These are phyloP conservation scores for Alternaria infectoria DNA, from an alignment of 2,329 filamentous ascomycete genomes.

Conservation along the genomic window DNA sequence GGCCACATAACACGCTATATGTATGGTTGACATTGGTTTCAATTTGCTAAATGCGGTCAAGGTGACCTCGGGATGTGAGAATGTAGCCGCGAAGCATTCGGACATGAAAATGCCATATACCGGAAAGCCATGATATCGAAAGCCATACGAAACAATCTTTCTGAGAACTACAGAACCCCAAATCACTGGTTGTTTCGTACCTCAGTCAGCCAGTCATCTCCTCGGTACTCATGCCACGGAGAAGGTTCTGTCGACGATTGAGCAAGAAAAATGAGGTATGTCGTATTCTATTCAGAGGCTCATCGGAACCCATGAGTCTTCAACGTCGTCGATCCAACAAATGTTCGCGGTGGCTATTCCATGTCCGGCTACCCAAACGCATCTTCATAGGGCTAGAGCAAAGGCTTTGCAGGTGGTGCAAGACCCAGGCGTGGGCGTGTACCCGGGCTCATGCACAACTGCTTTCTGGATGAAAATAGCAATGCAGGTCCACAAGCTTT, in stretches of 20 bases:
- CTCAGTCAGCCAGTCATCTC: not conserved
- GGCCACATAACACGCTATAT: not conserved
- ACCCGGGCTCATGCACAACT: not conserved
- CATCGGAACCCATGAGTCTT: not conserved
- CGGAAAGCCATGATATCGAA: not conserved
- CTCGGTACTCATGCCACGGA: not conserved
- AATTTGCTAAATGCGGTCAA: not conserved
- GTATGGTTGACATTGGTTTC: not conserved
- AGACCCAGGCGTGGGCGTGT: not conserved
- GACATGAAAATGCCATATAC: not conserved
- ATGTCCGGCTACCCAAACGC: not conserved
- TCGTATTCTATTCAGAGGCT: not conserved
- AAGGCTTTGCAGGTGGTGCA: not conserved
- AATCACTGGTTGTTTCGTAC: not conserved
- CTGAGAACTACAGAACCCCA: not conserved
- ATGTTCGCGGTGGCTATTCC: not conserved
- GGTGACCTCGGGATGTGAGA: not conserved
- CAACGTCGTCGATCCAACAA: not conserved
- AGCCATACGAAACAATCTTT: not conserved
- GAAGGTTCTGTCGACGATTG: not conserved
- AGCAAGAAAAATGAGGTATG: not conserved
- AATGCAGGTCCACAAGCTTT: not conserved
- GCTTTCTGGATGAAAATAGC: not conserved
- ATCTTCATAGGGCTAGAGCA: not conserved
- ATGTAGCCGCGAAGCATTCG: not conserved